Evolutionary conservation across 441 rosid genomes (phyloP).

Genomic region (Eruca vesicaria): DNA sequence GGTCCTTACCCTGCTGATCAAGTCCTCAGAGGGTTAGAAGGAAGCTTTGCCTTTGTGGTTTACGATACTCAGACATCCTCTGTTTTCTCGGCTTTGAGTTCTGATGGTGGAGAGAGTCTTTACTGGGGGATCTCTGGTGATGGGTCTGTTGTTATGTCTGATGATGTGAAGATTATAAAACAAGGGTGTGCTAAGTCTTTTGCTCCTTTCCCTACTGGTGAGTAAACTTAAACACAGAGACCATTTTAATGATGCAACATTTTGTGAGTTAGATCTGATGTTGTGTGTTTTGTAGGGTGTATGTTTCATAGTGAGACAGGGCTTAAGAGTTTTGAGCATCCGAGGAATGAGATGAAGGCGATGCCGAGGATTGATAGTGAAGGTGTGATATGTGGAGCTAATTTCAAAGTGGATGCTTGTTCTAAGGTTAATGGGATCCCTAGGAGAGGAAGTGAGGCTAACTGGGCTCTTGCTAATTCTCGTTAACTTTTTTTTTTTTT

Average conservation of each 20-base stretch:
- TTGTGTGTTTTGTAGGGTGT: conserved; percentile 43
- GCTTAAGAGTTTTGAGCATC: conserved; percentile 68
- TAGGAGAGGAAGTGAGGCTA: conserved; percentile 57
- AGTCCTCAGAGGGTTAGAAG: conserved; percentile 63
- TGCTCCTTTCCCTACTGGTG: conserved; percentile 78
- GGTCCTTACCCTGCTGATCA: conserved; percentile 82
- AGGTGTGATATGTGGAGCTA: conserved; percentile 65
- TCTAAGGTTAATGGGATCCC: conserved; percentile 55
- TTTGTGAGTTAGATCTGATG: neutral
- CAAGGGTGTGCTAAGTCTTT: conserved; percentile 69
- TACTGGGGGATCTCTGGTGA: conserved; percentile 78
- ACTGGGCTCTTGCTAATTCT: conserved; percentile 62
- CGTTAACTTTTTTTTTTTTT: conserved; percentile 10
- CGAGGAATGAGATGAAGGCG: conserved; percentile 58
- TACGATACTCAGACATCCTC: conserved; percentile 54
- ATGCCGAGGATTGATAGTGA: conserved; percentile 71
- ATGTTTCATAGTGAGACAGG: conserved; percentile 63
- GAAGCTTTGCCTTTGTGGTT: conserved; percentile 67
- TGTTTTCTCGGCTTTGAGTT: conserved; percentile 65
- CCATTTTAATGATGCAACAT: no score
- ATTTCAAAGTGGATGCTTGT: conserved; percentile 61
- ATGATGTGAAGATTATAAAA: conserved; percentile 57
- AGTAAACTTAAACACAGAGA: neutral
- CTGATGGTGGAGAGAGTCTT: conserved; percentile 69
- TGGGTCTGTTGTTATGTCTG: conserved; percentile 69